Conservation (phyloP, 495 filamentous ascomycete species). For the Talaromyces proteolyticus region DNA sequence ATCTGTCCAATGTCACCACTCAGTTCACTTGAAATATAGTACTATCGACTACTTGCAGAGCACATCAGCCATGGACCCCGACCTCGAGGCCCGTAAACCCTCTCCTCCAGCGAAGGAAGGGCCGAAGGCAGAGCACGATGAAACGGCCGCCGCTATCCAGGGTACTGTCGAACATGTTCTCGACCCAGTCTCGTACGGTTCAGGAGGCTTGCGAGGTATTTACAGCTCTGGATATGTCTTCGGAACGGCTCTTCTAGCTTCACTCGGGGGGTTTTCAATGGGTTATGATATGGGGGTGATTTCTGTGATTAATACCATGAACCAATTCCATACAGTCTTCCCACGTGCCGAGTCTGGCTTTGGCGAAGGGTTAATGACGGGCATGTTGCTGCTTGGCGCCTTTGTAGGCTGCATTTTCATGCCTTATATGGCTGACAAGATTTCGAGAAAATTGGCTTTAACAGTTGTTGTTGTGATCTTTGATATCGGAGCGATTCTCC, state of each 20-base stretch:
- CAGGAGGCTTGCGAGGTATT: conserved; percentile 9
- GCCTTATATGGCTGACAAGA: conserved; percentile 17
- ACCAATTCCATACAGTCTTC: neutral
- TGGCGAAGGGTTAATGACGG: conserved; percentile 15
- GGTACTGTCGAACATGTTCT: neutral
- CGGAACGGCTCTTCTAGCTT: conserved; percentile 14
- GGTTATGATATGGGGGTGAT: conserved; percentile 11
- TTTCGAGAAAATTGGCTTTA: conserved; percentile 45
- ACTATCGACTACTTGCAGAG: neutral
- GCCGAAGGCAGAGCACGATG: neutral
- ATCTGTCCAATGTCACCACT: no score
- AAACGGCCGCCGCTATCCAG: neutral
- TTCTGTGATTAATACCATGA: conserved; percentile 18
- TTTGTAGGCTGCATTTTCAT: conserved; percentile 22
- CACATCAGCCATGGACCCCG: neutral
- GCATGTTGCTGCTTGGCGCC: conserved; percentile 17
- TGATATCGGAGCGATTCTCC: conserved; percentile 58
- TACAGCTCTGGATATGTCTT: conserved; percentile 12
- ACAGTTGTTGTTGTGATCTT: conserved; percentile 59
- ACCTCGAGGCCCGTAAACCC: neutral
- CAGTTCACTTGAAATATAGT: no score
- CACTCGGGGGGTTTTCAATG: conserved; percentile 15
- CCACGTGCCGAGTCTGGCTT: conserved; percentile 11
- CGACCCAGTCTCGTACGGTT: conserved; percentile 6
- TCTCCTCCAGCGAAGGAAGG: neutral